phyloP scores from a whole-genome alignment of 139 green algal genomes.

The Picochlorum sp. region DNA sequence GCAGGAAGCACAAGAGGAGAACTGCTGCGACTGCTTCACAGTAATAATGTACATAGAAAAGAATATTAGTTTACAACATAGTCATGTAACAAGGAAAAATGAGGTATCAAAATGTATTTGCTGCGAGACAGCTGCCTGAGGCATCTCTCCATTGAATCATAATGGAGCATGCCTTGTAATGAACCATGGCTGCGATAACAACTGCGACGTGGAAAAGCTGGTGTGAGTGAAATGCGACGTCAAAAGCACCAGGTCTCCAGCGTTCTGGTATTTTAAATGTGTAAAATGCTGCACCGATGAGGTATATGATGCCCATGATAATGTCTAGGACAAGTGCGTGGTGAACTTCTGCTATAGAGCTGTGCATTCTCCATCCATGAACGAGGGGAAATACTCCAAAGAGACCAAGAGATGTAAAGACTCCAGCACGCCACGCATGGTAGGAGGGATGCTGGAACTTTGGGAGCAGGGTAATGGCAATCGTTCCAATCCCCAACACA shows the following conservation, averaged over 20 bases:
- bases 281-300: constrained; percentile 77
- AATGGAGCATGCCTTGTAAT: constrained; percentile 44
- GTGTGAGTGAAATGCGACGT: constrained; percentile 81
- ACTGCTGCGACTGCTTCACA: constrained; percentile 5
- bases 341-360: constrained; percentile 32
- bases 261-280: constrained; percentile 77
- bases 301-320: constrained; percentile 79
- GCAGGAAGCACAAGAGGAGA: constrained; percentile 23
- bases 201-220: constrained; percentile 89
- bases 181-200: constrained; percentile 54
- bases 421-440: constrained; percentile 50
- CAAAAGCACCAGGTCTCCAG: constrained; percentile 82
- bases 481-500: constrained; percentile 51
- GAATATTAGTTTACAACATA: not conserved
- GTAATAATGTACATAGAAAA: constrained; percentile 5
- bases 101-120: not conserved
- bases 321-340: constrained; percentile 49
- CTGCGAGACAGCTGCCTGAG: constrained; percentile 43
- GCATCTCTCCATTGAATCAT: constrained; percentile 67
- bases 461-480: constrained; percentile 53
- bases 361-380: constrained; percentile 45
- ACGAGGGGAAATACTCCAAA: constrained; percentile 72
- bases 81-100: not conserved
- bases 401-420: constrained; percentile 66
- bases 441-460: constrained; percentile 61